A percentile compares a stretch with the other conserved stretches of the same genome.
Conservation (phyloP, 192 early-diverging fungal species). For the Linnemannia elongata region DNA sequence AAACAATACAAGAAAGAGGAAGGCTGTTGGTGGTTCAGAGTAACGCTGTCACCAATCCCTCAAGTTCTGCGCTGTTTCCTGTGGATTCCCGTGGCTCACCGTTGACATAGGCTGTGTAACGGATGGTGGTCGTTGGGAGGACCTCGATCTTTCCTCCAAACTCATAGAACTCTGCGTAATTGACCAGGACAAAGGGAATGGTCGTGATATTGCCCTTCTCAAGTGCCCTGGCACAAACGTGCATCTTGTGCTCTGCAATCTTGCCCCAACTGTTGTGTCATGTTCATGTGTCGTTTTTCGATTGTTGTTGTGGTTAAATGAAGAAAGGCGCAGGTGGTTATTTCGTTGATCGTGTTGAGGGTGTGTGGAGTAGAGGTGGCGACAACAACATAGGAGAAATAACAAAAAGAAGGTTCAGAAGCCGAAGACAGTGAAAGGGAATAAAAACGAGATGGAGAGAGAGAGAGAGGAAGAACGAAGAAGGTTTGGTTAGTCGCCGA, state of each 20-base stretch:
- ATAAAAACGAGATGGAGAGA: neutral
- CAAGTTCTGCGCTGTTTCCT: conserved; percentile 55
- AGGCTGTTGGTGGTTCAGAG: neutral
- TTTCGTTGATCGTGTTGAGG: neutral
- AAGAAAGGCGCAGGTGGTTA: neutral
- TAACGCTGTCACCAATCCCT: conserved; percentile 40
- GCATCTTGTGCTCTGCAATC: conserved; percentile 58
- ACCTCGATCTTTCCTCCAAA: conserved; percentile 45
- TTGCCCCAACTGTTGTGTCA: conserved; percentile 47
- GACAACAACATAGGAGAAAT: neutral
- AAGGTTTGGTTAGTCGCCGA: conserved; percentile 5
- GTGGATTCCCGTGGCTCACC: conserved; percentile 21
- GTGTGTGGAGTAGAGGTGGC: neutral
- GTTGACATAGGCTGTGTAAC: conserved; percentile 37
- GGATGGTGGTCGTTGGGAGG: conserved; percentile 37
- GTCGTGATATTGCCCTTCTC: conserved; percentile 50
- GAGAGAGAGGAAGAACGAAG: neutral
- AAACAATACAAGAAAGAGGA: neutral
- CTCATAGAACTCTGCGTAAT: conserved; percentile 55
- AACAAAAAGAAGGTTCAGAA: conserved; percentile 3
- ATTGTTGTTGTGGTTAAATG: neutral
- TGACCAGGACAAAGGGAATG: conserved; percentile 50
- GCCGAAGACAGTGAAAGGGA: neutral
- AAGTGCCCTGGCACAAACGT: conserved; percentile 45
- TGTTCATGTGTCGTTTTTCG: neutral